Evolutionary conservation across 768 basidiomycete genomes (phyloP), one percentile per base, ranked within the genome.

Genomic region (Terana coerulea): DNA sequence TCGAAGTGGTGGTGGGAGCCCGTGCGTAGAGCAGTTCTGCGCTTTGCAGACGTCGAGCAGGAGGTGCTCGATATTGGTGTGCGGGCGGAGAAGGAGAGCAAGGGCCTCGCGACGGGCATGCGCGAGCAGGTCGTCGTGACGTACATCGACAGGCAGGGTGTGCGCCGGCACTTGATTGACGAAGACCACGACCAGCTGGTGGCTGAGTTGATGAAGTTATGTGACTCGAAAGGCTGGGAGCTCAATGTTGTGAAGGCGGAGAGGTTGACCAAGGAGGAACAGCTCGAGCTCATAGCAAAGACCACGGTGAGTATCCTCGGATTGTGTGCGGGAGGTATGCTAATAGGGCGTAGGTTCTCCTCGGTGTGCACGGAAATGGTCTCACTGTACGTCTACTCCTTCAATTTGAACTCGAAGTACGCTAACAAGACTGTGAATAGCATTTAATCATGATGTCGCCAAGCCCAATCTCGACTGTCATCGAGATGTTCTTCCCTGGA

Each of bases 381-480:
- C 75, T 94, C 0, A 87, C 89, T 44, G 64, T 65, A 53, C 24
- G 59, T 53, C 11, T 22, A 25, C 40, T n/a, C n/a, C n/a, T 24
- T 19, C 28, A 17, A 17, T 26, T 9, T 30, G 31, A n/a, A 10
- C 24, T 31, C 49, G 31, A 44, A 12, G n/a, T n/a, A 35, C 26
- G 12, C 47, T 39, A 31, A 49, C 37, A 10, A 14, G 15, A 5
- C 47, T 35, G 22, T 15, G 26, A 21, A 29, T 47, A 65, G 8
- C 89, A 91, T 60, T 75, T 93, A n/a, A 76, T 93, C 36, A 82
- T 86, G 72, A 91, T 93, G 89, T 81, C 86, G 19, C 77, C 78
- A 1, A 87, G 83, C 3, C 80, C 79, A 0, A 67, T 81, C n/a
- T 83, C 88, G 5, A 83, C 88, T 4, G 88, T 94, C 17, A 86